These are phyloP conservation scores for Zygosaccharomyces rouxii DNA, from an alignment of 805 yeast genomes.

Conservation along the genomic window DNA sequence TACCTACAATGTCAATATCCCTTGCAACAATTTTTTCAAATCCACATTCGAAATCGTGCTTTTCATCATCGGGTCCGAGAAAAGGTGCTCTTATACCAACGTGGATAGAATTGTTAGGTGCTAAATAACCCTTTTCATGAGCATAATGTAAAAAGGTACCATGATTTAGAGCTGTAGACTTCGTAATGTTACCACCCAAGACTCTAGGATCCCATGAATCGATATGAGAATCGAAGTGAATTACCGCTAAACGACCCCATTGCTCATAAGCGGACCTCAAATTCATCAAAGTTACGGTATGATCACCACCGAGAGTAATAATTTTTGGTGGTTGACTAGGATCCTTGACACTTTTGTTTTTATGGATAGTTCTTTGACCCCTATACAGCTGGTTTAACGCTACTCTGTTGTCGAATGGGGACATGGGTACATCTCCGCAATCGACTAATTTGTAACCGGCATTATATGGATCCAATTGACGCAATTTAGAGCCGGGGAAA, in stretches of 20 bases:
- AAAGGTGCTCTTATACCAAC: conserved; percentile 62
- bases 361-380: conserved; percentile 47
- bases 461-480: conserved; percentile 43
- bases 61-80: conserved; percentile 45
- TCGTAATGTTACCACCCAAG: conserved; percentile 54
- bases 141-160: conserved; percentile 68
- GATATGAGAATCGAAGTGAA: conserved; percentile 63
- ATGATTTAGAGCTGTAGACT: conserved; percentile 54
- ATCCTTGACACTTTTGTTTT: conserved; percentile 28
- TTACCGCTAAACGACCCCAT: conserved; percentile 45
- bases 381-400: conserved; percentile 55
- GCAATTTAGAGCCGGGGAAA: conserved; percentile 36
- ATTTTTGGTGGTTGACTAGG: conserved; percentile 37
- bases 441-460: conserved; percentile 42
- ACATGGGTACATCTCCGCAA: conserved; percentile 59
- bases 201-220: conserved; percentile 63
- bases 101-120: conserved; percentile 45
- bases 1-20: conserved; percentile 42
- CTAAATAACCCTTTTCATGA: conserved; percentile 54
- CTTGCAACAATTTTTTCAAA: conserved; percentile 42
- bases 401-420: conserved; percentile 55
- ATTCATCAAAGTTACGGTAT: conserved; percentile 50
- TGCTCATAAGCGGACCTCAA: conserved; percentile 49
- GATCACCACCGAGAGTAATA: conserved; percentile 59
- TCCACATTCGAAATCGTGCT: conserved; percentile 46